Evolutionary conservation across 2,329 filamentous ascomycete species (phyloP), one percentile per base, ranked within the genome.

Genomic region (Colletotrichum caudatum): DNA sequence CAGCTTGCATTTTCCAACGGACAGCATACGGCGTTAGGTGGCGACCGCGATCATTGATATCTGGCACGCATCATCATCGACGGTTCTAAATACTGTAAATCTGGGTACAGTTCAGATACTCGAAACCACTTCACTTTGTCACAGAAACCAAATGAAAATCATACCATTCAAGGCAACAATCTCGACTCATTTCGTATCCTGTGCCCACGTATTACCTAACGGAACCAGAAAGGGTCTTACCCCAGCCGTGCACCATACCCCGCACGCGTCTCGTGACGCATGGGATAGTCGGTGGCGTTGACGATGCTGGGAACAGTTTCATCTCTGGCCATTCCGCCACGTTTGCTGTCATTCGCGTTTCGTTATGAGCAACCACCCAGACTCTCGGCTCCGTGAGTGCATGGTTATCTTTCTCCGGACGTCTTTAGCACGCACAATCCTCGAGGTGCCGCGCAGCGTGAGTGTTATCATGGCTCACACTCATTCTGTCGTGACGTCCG

Each of bases 241-340:
- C 69, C 64, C 57, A 33, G 51, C 29, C 29, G 51, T 53, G 50
- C 50, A 3, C 50, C 6, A 64, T 63, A 62, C 69, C 69, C 69
- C 69, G 69, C 69, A 69, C 64, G 65, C 59, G 65, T 71, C 65
- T 53, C 48, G 53, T 71, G 69, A 71, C 46, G 65, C 46, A n/a
- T 23, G 53, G 50, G 50, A 44, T 63, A 35, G 23, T 44, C 35
- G 48, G 61, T 64, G 50, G 61, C 61, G 61, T 53, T 33, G 46
- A 33, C 37, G 50, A 44, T 50, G 16, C 18, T 39, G 14, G n/a
- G 53, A 37, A 66, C n/a, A 33, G 35, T 50, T 35, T 41, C 64
- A 72, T 58, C 29, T 54, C 64, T 6, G 48, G 64, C 29, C 2
- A 1, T 61, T 37, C 41, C 64, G 48, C 51, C 39, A 56, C 58